phyloP scores from a whole-genome alignment of 257 asterid genomes.

The Forsythia viridissima region DNA sequence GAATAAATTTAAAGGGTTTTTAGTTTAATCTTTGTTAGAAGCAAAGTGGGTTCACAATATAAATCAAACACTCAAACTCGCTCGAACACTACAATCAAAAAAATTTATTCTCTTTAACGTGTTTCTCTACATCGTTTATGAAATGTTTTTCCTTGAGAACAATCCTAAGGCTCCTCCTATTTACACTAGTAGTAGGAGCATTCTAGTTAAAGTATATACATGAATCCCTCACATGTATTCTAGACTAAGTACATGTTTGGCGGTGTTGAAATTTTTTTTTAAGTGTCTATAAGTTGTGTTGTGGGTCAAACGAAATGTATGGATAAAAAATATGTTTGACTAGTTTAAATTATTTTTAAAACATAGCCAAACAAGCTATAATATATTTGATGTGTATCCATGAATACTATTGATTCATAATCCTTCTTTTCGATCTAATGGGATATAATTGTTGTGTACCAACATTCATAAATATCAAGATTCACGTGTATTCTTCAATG shows the following conservation, averaged over 20 bases:
- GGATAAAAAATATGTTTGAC: no score
- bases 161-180: neutral
- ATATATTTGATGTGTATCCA: neutral
- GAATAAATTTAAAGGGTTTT: no score
- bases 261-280: no score
- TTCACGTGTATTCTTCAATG: neutral
- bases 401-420: neutral
- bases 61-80: neutral
- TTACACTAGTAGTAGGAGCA: neutral
- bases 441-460: neutral
- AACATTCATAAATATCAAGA: neutral
- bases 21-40: neutral
- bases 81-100: neutral
- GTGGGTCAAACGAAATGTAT: no score
- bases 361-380: no score
- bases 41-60: neutral
- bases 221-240: neutral
- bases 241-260: neutral
- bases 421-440: neutral
- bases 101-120: neutral
- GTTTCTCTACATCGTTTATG: neutral
- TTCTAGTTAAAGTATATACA: neutral
- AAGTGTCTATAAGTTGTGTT: no score
- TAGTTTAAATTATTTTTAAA: no score
- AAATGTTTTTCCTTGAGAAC: no score